Evolutionary conservation across 257 asterid genomes (phyloP).

Genomic region (Jacaranda copaia): DNA sequence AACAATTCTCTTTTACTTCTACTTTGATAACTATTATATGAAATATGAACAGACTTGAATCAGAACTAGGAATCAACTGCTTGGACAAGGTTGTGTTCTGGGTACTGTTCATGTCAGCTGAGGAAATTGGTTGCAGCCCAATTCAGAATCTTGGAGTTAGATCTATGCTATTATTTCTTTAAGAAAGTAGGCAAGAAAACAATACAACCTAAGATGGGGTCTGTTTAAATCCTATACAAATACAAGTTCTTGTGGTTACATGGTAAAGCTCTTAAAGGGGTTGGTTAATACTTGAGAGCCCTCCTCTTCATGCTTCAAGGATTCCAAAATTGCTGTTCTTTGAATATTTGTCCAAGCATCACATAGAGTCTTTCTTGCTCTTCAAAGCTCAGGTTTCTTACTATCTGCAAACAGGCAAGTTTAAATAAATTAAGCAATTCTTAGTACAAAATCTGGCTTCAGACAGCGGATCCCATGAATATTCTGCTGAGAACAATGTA

Average conservation of each 20-base stretch:
- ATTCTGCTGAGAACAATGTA: no score
- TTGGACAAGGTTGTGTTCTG: not conserved
- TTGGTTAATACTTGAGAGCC: slow-evolving; percentile 7
- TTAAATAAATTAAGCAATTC: not conserved
- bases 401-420: slow-evolving; percentile 50
- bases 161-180: slow-evolving; percentile 1
- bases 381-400: slow-evolving; percentile 61
- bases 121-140: slow-evolving; percentile 5
- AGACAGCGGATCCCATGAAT: not conserved
- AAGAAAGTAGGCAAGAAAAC: not conserved
- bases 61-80: no score
- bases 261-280: slow-evolving; percentile 19
- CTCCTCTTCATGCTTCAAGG: slow-evolving; percentile 21
- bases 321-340: slow-evolving; percentile 42
- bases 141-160: not conserved
- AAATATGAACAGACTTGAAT: no score
- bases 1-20: not conserved
- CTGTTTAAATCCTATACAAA: slow-evolving; percentile 14
- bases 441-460: not conserved
- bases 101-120: slow-evolving; percentile 10
- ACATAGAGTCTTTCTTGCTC: slow-evolving; percentile 61
- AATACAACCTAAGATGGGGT: slow-evolving; percentile 19
- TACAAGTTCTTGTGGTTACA: not conserved
- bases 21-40: not conserved
- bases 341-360: slow-evolving; percentile 64